Evolutionary conservation across 768 basidiomycete species (phyloP).

Genomic region (Rhizopogon salebrosus): DNA sequence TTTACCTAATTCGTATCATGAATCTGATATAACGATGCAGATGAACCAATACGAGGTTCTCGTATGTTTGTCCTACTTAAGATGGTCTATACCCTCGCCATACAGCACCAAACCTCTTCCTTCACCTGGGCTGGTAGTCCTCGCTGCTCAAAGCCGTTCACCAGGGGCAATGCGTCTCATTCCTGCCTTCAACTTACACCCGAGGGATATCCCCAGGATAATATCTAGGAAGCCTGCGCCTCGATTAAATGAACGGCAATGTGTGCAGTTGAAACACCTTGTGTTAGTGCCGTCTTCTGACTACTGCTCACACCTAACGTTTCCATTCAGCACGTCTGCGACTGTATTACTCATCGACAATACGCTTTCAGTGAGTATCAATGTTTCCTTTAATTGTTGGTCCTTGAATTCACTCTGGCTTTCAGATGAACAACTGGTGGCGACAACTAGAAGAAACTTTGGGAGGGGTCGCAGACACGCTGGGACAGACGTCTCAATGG

Average conservation of each 20-base stretch:
- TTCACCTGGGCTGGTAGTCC: background rate
- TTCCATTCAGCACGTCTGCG: constrained; percentile 11
- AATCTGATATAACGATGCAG: constrained; percentile 4
- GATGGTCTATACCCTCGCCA: constrained; percentile 7
- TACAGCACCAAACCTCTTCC: background rate
- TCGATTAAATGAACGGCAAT: constrained; percentile 4
- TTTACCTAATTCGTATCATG: background rate
- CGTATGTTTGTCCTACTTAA: constrained; percentile 13
- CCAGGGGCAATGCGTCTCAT: constrained; percentile 7
- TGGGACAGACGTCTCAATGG: constrained; percentile 12
- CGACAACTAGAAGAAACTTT: constrained; percentile 16
- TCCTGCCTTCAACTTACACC: too few relatives aligned
- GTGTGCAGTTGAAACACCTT: constrained; percentile 13
- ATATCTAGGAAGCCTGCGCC: background rate
- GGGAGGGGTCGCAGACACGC: constrained; percentile 4
- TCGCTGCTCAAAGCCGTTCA: background rate
- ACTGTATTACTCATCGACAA: constrained; percentile 21
- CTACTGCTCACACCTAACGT: background rate
- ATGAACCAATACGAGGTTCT: constrained; percentile 19
- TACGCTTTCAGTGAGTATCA: constrained; percentile 11
- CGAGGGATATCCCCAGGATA: background rate
- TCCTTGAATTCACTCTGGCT: too few relatives aligned
- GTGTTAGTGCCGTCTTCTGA: constrained; percentile 8
- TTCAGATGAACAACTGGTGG: constrained; percentile 19
- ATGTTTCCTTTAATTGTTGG: background rate